Base-by-base conservation (phyloP, 257 asterid species). In the Primulina tabacum region DNA sequence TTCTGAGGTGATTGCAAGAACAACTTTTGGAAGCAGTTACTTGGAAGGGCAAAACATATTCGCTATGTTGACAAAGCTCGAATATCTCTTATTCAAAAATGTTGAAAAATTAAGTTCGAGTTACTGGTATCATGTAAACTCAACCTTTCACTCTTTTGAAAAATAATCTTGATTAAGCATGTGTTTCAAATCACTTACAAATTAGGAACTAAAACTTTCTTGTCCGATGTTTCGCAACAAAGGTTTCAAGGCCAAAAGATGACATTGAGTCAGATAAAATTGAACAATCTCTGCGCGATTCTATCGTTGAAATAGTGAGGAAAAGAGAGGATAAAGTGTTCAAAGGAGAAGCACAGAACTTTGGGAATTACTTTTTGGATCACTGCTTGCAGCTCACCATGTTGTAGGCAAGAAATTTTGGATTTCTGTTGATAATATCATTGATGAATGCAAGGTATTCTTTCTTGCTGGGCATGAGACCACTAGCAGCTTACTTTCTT, bases 371-470 rank as follows among this genome's bases (percentile, higher is more conserved):
- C 76, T 85, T 83, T 62, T 85, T 88, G 20, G 95, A 70, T 71
- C 77, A 37, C 73, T 86, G 30, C 57, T 84, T 17, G 73, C 79
- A 73, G 83, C 58, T 65, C 84, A 88, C 67, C 85, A 83, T 71
- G 86, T 77, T 76, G 20, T 64, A 8, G 83, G 81, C 71, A 47
- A 71, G 72, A 29, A 75, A 55, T 75, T 75, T 26, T 70, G 83
- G 58, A 81, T 88, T n/a, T 75, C 83, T 18, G 12, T 82, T 2
- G 86, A 84, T 30, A 72, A 82, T 37, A 58, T 86, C 1, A 78
- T 86, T 7, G 86, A 83, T 62, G 92, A 88, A 70, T 88, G 92
- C 75, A 88, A 88, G 72, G 84, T 83, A 21, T 85, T 88, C 60
- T 83, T 80, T 68, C 64, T 78, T 20, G 91, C 91, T 6, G 92